Evolutionary conservation across 805 yeast species (phyloP), one percentile per base, ranked within the genome.

Genomic region (Candida alai): DNA sequence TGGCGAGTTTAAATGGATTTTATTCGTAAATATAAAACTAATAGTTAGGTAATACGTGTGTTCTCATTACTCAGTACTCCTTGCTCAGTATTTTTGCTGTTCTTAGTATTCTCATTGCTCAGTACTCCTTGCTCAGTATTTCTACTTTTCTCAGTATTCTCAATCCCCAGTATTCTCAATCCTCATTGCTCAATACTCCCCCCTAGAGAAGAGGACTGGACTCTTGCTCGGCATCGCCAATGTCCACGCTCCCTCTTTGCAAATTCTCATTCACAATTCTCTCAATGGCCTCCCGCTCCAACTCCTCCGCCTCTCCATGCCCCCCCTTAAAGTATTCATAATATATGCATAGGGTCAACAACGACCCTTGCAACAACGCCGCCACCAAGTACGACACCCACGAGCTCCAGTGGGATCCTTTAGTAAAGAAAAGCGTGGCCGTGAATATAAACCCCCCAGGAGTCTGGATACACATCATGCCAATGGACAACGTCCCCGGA

Each of bases 361-460:
- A 59, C 0, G 73, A 45, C 6, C 81, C 74, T 58, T 86, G 96
- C 13, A 83, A 54, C 4, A 59, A 41, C 0, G 90, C 89, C 0
- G 94, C 88, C 1, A 79, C 70, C 28, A 84, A 67, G 48, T 80
- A 83, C 7, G 94, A 86, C 24, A 85, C 51, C 94, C 95, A 86
- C 9, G 88, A 76, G 45, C 90, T 80, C 95, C 95, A 86, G 41
- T 75, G 75, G 1, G 90, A 75, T 6, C 86, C 93, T 27, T 83
- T 82, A 30, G 88, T 76, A 39, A 74, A 54, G 35, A 76, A 81
- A 34, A 86, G 62, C 1, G 84, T 76, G n/a, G 76, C 68, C 2
- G 93, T 74, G 84, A 90, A 86, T 2, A 85, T 37, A 43, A 73
- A 81, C 12, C 95, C 95, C 11, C 96, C 96, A 0, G 96, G 96